These are phyloP conservation scores for Saturnispora zaruensis DNA, from an alignment of 805 yeast genomes.

Conservation along the genomic window DNA sequence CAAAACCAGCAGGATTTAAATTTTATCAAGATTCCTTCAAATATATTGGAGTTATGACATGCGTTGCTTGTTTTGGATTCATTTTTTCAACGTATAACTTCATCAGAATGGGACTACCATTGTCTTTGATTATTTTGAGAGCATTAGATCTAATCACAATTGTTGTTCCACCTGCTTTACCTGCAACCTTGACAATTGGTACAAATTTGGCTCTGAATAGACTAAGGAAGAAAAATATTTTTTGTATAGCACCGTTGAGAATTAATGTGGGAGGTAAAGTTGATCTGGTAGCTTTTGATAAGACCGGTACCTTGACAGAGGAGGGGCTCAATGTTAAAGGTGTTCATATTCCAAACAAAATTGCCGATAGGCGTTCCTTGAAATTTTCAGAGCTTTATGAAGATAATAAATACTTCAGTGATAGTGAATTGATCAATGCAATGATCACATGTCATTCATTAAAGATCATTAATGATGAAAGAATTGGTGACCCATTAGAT, in stretches of 20 bases:
- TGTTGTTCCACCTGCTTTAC: constrained; percentile 97
- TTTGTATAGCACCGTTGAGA: constrained; percentile 89
- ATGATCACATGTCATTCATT: constrained; percentile 85
- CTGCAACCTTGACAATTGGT: constrained; percentile 95
- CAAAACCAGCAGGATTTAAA: constrained; percentile 88
- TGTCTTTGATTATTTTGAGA: constrained; percentile 64
- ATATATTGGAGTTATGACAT: constrained; percentile 90
- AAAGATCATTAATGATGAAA: constrained; percentile 64
- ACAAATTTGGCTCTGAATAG: constrained; percentile 85
- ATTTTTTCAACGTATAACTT: constrained; percentile 76
- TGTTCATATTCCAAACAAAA: constrained; percentile 31
- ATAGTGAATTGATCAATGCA: constrained; percentile 27
- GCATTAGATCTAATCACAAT: constrained; percentile 92
- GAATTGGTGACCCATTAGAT: constrained; percentile 92
- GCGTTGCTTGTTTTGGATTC: constrained; percentile 80
- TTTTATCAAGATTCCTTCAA: constrained; percentile 92
- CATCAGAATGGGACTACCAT: constrained; percentile 63
- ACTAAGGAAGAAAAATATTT: constrained; percentile 58
- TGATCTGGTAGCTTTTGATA: constrained; percentile 87
- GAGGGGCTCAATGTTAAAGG: constrained; percentile 88
- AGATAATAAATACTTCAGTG: constrained; percentile 21
- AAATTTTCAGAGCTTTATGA: constrained; percentile 22
- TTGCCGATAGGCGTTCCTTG: constrained; percentile 22
- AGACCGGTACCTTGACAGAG: constrained; percentile 95
- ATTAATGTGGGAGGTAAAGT: constrained; percentile 95